These are phyloP conservation scores for Penicillium malachiteum DNA, from an alignment of 495 filamentous ascomycete species.

Conservation along the genomic window DNA sequence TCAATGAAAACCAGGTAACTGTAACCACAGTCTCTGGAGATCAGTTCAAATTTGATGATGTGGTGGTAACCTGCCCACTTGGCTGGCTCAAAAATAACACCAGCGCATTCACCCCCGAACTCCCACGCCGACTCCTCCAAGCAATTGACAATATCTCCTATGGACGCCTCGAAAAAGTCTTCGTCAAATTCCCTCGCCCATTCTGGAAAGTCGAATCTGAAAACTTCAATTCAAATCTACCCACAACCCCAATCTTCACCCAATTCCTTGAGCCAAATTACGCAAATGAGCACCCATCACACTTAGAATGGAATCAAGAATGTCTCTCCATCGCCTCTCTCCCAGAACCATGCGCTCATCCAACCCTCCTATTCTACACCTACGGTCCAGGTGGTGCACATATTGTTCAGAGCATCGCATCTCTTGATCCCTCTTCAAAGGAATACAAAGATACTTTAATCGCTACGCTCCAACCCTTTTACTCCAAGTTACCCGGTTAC, in stretches of 20 bases:
- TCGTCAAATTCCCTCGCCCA: conserved; percentile 78
- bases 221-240: conserved; percentile 7
- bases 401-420: conserved; percentile 45
- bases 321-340: conserved; percentile 74
- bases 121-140: conserved; percentile 63
- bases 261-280: conserved; percentile 57
- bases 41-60: conserved; percentile 68
- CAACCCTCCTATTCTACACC: conserved; percentile 91
- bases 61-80: conserved; percentile 81
- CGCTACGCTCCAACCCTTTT: conserved; percentile 59
- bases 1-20: conserved; percentile 35
- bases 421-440: conserved; percentile 21
- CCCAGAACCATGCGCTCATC: conserved; percentile 59
- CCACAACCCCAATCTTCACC: conserved; percentile 27
- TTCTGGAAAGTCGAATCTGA: conserved; percentile 51
- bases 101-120: conserved; percentile 63
- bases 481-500: conserved; percentile 71
- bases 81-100: conserved; percentile 85
- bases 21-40: conserved; percentile 57
- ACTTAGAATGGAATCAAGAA: conserved; percentile 77
- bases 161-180: conserved; percentile 88
- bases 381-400: conserved; percentile 61
- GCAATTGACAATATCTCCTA: conserved; percentile 82
- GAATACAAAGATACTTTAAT: conserved; percentile 36
- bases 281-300: conserved; percentile 61